Base-by-base conservation (phyloP, 1,139 yeast species). In the Debaryomycetaceae sp. region DNA sequence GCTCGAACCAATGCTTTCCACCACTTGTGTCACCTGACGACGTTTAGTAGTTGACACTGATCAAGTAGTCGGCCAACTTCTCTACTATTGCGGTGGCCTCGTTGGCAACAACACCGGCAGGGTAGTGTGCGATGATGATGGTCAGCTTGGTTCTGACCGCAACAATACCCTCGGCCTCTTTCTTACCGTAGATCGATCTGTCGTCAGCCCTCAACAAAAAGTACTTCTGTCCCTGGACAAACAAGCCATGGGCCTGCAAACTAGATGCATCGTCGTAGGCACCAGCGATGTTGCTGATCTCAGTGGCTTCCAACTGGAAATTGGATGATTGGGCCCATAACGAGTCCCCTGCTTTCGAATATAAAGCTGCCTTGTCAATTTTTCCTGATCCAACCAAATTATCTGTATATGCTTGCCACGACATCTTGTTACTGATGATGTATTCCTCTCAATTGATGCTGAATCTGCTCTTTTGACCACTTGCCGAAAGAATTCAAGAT, bases 121-220 rank as follows among this genome's bases (percentile, higher is more conserved):
- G 96, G 65, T 93, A 95, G 68, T 93, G 98, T n/a, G 95, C 97
- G 60, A 95, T 71, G 62, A 93, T 72, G 47, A 93, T 83, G 37
- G 98, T 90, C 69, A 91, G 98, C 63, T 83, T 87, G 48, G 98
- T 90, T 76, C 96, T 85, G 43, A 93, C 97, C 52, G 91, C 87
- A 54, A 93, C 72, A 47, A 93, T 78, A 54, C 99, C 99, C 56
- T 86, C 88, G 47, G 85, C 89, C 47, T 75, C 85, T 54, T 85
- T 90, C 74, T 93, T 91, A 55, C 97, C 99, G 65, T 93, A 91
- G 57, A 93, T 86, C 48, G 96, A 86, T 68, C 97, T 83, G 44
- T 86, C 95, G 61, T 91, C 97, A 14, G 97, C 96, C 60, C 85
- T 83, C 58, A 93, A 78, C 57, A 90, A 73, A 66, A 93, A 87